Conservation (phyloP, 345 rosid species). For the Nasturtium officinale region DNA sequence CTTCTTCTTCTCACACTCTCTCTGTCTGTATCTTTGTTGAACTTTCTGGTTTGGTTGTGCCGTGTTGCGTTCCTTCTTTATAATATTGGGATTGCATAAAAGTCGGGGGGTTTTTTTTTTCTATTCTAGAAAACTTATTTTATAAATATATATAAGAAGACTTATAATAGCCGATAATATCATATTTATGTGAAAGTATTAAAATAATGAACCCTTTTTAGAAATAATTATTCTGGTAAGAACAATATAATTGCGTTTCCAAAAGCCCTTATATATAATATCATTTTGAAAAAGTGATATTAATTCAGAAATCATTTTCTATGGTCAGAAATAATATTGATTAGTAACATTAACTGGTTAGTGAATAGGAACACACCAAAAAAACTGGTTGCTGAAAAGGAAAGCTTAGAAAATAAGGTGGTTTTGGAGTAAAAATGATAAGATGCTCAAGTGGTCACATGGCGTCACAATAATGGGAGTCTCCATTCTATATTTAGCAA, state of each 20-base stretch:
- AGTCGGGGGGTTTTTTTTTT: neutral
- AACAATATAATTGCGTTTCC: neutral
- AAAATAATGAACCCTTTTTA: neutral
- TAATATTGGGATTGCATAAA: slow-evolving; percentile 13
- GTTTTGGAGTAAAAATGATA: slow-evolving; percentile 36
- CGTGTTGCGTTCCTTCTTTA: slow-evolving; percentile 22
- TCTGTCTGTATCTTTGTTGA: slow-evolving; percentile 9
- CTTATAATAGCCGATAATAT: neutral
- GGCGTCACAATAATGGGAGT: slow-evolving; percentile 41
- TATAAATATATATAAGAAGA: neutral
- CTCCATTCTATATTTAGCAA: slow-evolving; percentile 23
- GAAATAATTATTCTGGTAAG: neutral
- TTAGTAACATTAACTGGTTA: neutral
- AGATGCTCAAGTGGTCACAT: slow-evolving; percentile 49
- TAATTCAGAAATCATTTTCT: neutral
- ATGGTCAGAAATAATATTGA: neutral
- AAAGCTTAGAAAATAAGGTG: slow-evolving; percentile 21
- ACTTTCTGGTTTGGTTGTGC: slow-evolving; percentile 14
- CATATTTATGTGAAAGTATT: neutral
- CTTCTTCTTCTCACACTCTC: slow-evolving; percentile 6
- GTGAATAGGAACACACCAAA: slow-evolving; percentile 21
- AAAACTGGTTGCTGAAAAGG: slow-evolving; percentile 3
- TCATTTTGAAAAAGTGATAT: neutral
- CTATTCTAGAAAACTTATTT: neutral
- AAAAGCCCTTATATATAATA: neutral